Evolutionary conservation across 306 rosid genomes (phyloP), one percentile per base, ranked within the genome.

Genomic region (Trifolium pratense): DNA sequence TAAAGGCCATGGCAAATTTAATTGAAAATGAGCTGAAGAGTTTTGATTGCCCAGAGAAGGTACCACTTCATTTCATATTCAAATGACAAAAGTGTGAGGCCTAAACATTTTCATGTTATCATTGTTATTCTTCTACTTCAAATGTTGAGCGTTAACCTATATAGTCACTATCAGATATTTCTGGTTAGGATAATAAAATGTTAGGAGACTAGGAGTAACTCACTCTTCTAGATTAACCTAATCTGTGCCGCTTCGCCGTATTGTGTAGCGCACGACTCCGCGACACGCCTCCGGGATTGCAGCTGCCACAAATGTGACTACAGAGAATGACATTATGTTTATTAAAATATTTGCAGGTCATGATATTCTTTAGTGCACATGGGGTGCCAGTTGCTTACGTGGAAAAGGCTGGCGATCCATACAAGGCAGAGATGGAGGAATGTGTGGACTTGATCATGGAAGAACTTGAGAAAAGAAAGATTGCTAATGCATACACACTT

Each of bases 341-440:
- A 46, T 29, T 29, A 3, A 45, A 45, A 46, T 18, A 31, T 12
- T 79, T 69, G 66, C 84, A 90, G 96, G 91, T 88, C 48, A 87
- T 90, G 89, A 79, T 93, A 83, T 93, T 93, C 88, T 93, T 93
- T 78, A 93, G 98, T 58, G 98, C 98, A 6, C 98, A 93, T 66
- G 98, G 98, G 57, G 98, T 93, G 57, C 98, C 98, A 2, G 91
- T 93, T 82, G 98, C 98, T 61, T 93, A 93, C 78, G 98, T 93
- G 66, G 98, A 93, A 85, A 96, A 90, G 83, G 98, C 98, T 26
- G 98, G 98, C 58, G 98, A 93, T 83, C 98, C 98, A 42, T 93
- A 93, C 84, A 93, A 93, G 83, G 92, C 97, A 56, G 98, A 93
- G 86, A 93, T 93, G 98, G 98, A 93, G 84, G 98, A 93, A 85